Percentiles rank a stretch among this genome's conserved stretches.
Conservation (phyloP, 768 basidiomycete genomes). For the Tricholoma bakamatsutake region DNA sequence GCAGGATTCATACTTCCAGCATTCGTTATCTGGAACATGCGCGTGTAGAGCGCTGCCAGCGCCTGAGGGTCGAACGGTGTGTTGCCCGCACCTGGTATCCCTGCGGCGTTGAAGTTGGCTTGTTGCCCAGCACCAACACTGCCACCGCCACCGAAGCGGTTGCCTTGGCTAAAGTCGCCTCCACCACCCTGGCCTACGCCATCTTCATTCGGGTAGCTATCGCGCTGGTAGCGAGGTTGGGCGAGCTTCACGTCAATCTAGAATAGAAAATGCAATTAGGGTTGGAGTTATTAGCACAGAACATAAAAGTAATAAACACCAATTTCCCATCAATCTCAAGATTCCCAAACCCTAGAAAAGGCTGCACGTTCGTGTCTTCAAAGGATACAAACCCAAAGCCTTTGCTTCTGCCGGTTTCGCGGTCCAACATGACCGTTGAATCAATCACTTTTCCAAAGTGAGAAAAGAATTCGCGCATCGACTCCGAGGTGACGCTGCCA, state of each 20-base stretch:
- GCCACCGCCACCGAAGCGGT: constrained; percentile 15
- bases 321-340: constrained; percentile 93
- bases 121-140: constrained; percentile 28
- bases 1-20: constrained; percentile 46
- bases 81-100: constrained; percentile 34
- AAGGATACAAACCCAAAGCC: constrained; percentile 99
- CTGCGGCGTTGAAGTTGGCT: constrained; percentile 31
- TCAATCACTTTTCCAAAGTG: constrained; percentile 96
- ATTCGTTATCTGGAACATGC: constrained; percentile 87
- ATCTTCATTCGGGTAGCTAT: constrained; percentile 52
- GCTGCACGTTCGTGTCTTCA: constrained; percentile 85
- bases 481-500: constrained; percentile 87
- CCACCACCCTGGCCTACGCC: constrained; percentile 23
- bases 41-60: constrained; percentile 88
- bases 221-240: constrained; percentile 81
- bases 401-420: constrained; percentile 90
- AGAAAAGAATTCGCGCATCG: constrained; percentile 88
- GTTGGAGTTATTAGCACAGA: not conserved
- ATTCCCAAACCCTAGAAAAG: constrained; percentile 83
- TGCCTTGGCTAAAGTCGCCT: constrained; percentile 17
- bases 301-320: constrained; percentile 40
- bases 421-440: constrained; percentile 98
- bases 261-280: not conserved
- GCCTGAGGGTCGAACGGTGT: constrained; percentile 88
- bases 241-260: constrained; percentile 98